A percentile compares a stretch with the other conserved stretches of the same genome.
Evolutionary conservation across 108 stramenopile species (phyloP).

Genomic region (Pseudonitzschia pungens): DNA sequence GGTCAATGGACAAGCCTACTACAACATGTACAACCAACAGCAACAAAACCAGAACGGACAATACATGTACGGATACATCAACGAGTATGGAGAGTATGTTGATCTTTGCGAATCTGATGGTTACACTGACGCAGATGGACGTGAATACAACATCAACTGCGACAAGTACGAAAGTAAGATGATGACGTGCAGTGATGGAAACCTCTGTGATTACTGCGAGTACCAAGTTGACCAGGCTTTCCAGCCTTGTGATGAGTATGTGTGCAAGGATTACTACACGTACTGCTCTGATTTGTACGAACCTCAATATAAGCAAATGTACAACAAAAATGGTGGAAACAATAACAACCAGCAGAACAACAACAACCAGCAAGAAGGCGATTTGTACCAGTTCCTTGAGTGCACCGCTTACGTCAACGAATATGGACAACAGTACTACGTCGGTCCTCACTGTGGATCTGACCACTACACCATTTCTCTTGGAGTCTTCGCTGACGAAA

Average conservation of each 20-base stretch:
- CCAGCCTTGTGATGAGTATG: slow-evolving; percentile 27
- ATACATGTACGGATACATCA: slow-evolving; percentile 10
- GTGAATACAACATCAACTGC: slow-evolving; percentile 12
- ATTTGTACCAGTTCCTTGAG: slow-evolving; percentile 28
- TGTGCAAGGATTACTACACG: slow-evolving; percentile 35
- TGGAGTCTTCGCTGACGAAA: slow-evolving; percentile 73
- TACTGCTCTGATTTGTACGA: slow-evolving; percentile 37
- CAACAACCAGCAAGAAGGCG: slow-evolving; percentile 17
- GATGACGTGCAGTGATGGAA: slow-evolving; percentile 23
- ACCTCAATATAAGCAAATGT: slow-evolving; percentile 6
- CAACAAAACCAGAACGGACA: not conserved
- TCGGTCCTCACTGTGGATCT: slow-evolving; percentile 66
- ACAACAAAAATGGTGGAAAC: not conserved
- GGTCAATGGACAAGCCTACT: slow-evolving; percentile 11
- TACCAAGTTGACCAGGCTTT: slow-evolving; percentile 24
- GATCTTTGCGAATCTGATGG: slow-evolving; percentile 8
- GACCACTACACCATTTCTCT: slow-evolving; percentile 69
- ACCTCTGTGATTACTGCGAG: slow-evolving; percentile 24
- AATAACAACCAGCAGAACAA: slow-evolving; percentile 12
- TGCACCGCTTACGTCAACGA: slow-evolving; percentile 30
- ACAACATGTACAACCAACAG: slow-evolving; percentile 1
- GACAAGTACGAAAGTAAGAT: not conserved
- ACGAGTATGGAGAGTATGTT: slow-evolving; percentile 14
- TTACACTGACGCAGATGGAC: slow-evolving; percentile 10
- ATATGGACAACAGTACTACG: slow-evolving; percentile 48